phyloP scores from a whole-genome alignment of 2,329 filamentous ascomycete species.

The Colletotrichum simmondsii region DNA sequence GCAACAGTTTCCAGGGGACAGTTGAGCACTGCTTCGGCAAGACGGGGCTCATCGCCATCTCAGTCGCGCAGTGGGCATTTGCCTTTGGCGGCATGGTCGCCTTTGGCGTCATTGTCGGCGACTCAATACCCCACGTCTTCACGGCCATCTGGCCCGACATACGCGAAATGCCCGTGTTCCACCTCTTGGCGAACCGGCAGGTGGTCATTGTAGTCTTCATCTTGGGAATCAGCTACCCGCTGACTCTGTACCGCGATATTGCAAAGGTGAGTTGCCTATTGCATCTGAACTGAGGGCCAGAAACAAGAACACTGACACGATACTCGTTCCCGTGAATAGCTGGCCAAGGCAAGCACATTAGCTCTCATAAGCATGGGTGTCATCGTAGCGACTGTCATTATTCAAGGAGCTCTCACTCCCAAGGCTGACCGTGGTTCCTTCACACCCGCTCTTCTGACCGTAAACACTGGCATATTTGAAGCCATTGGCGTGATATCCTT shows the following conservation, averaged over 20 bases:
- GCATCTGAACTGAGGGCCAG: rapidly evolving
- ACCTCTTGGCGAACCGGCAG: slow-evolving; percentile 82
- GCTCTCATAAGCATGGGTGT: slow-evolving; percentile 93
- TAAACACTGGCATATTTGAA: slow-evolving; percentile 92
- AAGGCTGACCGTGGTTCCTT: slow-evolving; percentile 78
- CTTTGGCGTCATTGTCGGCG: slow-evolving; percentile 96
- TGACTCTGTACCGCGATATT: slow-evolving; percentile 96
- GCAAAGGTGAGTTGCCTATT: slow-evolving; percentile 75
- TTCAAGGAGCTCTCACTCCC: slow-evolving; percentile 83
- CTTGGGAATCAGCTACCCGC: slow-evolving; percentile 85
- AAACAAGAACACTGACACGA: slow-evolving; percentile 13
- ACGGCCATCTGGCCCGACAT: slow-evolving; percentile 83
- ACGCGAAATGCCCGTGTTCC: slow-evolving; percentile 77
- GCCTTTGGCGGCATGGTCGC: slow-evolving; percentile 99
- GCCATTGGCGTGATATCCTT: slow-evolving; percentile 98
- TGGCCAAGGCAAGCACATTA: slow-evolving; percentile 94
- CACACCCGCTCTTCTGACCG: slow-evolving; percentile 74
- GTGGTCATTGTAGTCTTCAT: slow-evolving; percentile 91
- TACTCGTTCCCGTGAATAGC: slow-evolving; percentile 57
- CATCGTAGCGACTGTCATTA: slow-evolving; percentile 88
- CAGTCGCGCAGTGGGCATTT: slow-evolving; percentile 94
- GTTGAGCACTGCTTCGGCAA: slow-evolving; percentile 95
- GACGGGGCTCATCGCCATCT: slow-evolving; percentile 87
- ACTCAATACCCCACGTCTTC: slow-evolving; percentile 93
- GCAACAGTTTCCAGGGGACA: slow-evolving; percentile 93